Base-by-base conservation (phyloP, 805 yeast genomes). In the Candida chilensis region DNA sequence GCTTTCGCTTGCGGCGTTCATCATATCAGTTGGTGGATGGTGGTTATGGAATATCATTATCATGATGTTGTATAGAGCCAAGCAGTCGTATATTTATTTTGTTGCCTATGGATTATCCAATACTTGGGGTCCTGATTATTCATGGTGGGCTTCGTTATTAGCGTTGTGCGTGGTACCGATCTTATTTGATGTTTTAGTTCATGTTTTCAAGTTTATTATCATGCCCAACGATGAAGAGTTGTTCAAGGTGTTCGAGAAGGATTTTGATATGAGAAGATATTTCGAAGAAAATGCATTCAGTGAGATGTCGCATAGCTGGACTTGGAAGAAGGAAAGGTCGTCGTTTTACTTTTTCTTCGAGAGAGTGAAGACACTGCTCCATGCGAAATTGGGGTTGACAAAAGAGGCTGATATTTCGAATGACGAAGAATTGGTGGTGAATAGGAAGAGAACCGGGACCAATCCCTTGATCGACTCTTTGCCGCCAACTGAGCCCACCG, bases 101-200 rank as follows among this genome's bases (percentile, higher is more conserved):
- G 96, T 83, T 3, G 60, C 64, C 5, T 64, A 71, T 37, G 94
- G 92, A 2, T 60, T 92, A 28, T 63, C 67, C 34, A 53, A 75
- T 29, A 74, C 74, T 30, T 86, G 85, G 58, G 97, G 97, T 15
- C 54, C 40, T 14, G 96, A 92, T 47, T 50, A 63, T n/a, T 67
- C 83, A 1, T 90, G 87, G 74, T 92, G 97, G 97, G 84, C 85
- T 1, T 53, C 85, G 0, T 55, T 83, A 20, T 45, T 85, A 18
- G 64, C 77, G 2, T 48, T 82, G 13, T 50, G 64, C 1, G 54
- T 71, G 0, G 59, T 84, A 31, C 81, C 90, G 2, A 40, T 83
- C 10, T 52, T 76, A 22, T 56, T 82, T 35, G 97, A 92, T 48
- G 52, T 83, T 24, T 46, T 80, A 4, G 49, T 75, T 31, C 76